Conservation (phyloP, 2,329 filamentous ascomycete species). For the Clarireedia sp. region DNA sequence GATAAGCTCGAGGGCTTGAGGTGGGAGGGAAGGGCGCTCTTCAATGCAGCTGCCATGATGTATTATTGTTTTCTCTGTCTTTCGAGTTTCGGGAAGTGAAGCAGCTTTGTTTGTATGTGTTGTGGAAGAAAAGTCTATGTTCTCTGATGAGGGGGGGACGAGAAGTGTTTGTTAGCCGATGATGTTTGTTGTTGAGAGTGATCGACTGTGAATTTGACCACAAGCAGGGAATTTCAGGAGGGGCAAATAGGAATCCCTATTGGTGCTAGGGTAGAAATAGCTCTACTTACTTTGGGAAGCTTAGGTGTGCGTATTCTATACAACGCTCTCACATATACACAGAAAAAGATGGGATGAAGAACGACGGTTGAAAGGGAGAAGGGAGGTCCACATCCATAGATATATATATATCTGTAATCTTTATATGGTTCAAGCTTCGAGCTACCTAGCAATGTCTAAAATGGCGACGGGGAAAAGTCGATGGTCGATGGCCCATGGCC, state of each 20-base stretch:
- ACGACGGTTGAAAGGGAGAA: too few relatives aligned
- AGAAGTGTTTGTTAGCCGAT: constrained; percentile 5
- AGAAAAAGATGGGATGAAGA: too few relatives aligned
- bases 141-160: neutral
- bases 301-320: too few relatives aligned
- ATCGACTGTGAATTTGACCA: constrained; percentile 1
- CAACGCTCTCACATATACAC: too few relatives aligned
- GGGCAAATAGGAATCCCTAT: neutral
- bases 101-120: neutral
- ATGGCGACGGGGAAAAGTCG: neutral
- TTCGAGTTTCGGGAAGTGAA: neutral
- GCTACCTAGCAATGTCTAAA: neutral
- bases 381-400: too few relatives aligned
- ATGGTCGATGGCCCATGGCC: too few relatives aligned
- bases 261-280: too few relatives aligned
- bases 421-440: too few relatives aligned
- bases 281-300: too few relatives aligned
- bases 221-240: constrained; percentile 1
- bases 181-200: neutral
- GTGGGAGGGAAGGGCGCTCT: constrained; percentile 74
- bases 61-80: neutral
- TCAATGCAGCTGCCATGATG: constrained; percentile 61
- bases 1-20: constrained; percentile 46
- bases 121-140: neutral
- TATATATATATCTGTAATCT: too few relatives aligned